Percentiles rank a stretch among this genome's conserved stretches.
Conservation (phyloP, 1,139 yeast genomes). For the Geotrichum aggregatum region DNA sequence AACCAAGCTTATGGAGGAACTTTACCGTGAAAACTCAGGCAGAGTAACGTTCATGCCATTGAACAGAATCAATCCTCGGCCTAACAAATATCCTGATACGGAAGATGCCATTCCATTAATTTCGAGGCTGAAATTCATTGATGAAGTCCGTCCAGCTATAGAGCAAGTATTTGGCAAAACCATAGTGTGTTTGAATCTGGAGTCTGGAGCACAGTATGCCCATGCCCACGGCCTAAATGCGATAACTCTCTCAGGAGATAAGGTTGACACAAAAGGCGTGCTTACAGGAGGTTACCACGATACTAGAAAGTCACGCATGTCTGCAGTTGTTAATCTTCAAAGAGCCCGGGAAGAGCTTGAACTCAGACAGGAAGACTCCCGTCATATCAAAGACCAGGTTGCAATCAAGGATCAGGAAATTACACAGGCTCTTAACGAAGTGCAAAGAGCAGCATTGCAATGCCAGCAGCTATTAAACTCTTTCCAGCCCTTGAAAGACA, state of each 20-base stretch:
- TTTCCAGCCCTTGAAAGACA: conserved; percentile 13
- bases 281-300: conserved; percentile 88
- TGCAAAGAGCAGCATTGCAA: conserved; percentile 43
- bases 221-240: conserved; percentile 61
- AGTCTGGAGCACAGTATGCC: conserved; percentile 66
- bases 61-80: conserved; percentile 54
- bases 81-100: conserved; percentile 49
- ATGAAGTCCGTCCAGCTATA: conserved; percentile 53
- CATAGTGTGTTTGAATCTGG: conserved; percentile 68
- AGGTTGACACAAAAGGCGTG: conserved; percentile 78
- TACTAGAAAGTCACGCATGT: conserved; percentile 61
- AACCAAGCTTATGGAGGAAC: conserved; percentile 67
- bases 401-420: conserved; percentile 45
- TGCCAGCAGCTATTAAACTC: conserved; percentile 19
- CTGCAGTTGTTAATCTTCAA: conserved; percentile 54
- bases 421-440: conserved; percentile 45
- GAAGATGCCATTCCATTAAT: conserved; percentile 64
- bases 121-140: conserved; percentile 61
- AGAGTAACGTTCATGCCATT: conserved; percentile 89
- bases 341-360: conserved; percentile 48
- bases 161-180: conserved; percentile 77
- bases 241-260: conserved; percentile 87
- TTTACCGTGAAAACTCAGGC: conserved; percentile 67
- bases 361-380: conserved; percentile 42
- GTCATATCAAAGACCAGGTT: conserved; percentile 39